phyloP scores from a whole-genome alignment of 305 asterid genomes.

The Solanum hybrid region DNA sequence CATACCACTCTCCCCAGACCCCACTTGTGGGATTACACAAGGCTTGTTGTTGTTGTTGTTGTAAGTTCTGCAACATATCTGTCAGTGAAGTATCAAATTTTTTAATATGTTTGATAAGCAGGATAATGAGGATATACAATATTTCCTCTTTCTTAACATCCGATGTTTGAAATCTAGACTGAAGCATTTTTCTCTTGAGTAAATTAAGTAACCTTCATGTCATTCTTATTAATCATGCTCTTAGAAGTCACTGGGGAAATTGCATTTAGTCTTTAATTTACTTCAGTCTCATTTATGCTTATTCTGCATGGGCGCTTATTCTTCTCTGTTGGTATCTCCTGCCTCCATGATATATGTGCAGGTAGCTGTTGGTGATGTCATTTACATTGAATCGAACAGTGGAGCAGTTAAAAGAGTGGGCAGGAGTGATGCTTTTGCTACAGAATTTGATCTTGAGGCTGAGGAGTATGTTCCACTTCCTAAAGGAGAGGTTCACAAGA shows the following conservation, averaged over 20 bases:
- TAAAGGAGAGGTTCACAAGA: constrained; percentile 98
- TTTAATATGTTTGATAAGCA: neutral
- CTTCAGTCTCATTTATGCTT: neutral
- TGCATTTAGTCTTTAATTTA: neutral
- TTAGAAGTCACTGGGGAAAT: neutral
- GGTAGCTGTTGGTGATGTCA: constrained; percentile 99
- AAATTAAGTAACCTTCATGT: neutral
- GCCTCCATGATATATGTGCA: constrained; percentile 13
- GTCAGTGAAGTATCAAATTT: neutral
- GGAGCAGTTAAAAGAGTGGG: constrained; percentile 99
- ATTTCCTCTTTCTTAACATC: neutral
- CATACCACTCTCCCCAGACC: neutral
- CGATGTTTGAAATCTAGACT: neutral
- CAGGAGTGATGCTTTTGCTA: constrained; percentile 94
- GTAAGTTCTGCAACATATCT: constrained; percentile 13
- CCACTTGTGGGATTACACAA: neutral
- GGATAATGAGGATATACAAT: neutral
- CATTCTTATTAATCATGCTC: neutral
- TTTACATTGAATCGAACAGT: constrained; percentile 85
- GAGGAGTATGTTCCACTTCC: constrained; percentile 99
- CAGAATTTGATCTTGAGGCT: constrained; percentile 96
- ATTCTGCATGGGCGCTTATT: neutral
- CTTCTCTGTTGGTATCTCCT: neutral
- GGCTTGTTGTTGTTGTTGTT: neutral
- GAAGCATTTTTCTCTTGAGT: neutral